Conservation (phyloP, 2,329 filamentous ascomycete genomes). For the Xylariaceae sp. region DNA sequence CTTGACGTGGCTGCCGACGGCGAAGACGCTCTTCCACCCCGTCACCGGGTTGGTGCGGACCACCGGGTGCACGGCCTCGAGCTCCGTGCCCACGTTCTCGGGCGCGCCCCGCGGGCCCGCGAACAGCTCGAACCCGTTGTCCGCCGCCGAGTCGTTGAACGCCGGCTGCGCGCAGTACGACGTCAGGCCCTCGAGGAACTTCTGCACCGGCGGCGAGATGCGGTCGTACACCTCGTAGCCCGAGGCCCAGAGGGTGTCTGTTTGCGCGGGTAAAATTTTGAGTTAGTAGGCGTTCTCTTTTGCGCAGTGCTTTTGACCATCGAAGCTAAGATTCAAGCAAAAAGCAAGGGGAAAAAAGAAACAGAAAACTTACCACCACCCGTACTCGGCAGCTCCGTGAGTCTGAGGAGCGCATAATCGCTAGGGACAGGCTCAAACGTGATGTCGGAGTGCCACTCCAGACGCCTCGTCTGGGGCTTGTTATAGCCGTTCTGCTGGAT, state of each 20-base stretch:
- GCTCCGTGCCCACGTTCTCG: constrained; percentile 57
- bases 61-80: constrained; percentile 60
- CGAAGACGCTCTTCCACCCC: constrained; percentile 61
- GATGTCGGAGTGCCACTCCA: constrained; percentile 61
- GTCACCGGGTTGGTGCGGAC: constrained; percentile 68
- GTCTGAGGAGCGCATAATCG: constrained; percentile 59
- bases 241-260: constrained; percentile 52
- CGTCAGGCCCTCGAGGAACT: constrained; percentile 53
- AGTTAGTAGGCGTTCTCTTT: not conserved
- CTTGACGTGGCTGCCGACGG: constrained; percentile 38
- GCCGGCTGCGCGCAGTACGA: constrained; percentile 51
- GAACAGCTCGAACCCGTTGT: constrained; percentile 51
- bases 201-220: constrained; percentile 53
- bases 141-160: constrained; percentile 47
- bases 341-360: not conserved
- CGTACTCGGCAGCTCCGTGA: constrained; percentile 53
- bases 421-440: constrained; percentile 61
- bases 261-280: not conserved
- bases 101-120: constrained; percentile 56
- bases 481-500: constrained; percentile 29
- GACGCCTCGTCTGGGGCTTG: constrained; percentile 52
- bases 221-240: constrained; percentile 57
- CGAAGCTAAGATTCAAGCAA: not conserved
- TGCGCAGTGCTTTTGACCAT: not conserved
- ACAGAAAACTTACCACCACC: constrained; percentile 46